phyloP scores from a whole-genome alignment of 805 yeast species.

The Candida boidinii region DNA sequence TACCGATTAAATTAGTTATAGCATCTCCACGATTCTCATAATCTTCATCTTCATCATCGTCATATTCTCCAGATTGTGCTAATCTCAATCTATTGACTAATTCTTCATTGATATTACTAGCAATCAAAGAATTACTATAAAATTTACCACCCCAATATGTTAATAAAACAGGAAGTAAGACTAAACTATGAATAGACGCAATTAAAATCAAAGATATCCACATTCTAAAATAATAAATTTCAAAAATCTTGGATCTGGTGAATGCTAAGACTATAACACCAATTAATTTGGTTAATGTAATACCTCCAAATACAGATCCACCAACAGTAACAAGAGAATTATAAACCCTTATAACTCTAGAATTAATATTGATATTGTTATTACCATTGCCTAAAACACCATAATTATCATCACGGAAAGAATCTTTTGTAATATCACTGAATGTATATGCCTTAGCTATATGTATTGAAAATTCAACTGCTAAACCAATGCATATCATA shows the following conservation, averaged over 20 bases:
- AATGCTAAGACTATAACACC: constrained; percentile 85
- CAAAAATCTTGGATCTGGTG: constrained; percentile 81
- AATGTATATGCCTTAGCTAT: constrained; percentile 67
- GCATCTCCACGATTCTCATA: neutral
- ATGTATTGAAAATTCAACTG: constrained; percentile 90
- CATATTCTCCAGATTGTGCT: too few species aligned
- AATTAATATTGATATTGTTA: constrained; percentile 6
- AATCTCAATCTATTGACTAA: constrained; percentile 13
- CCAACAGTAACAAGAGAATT: constrained; percentile 75
- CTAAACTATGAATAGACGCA: constrained; percentile 72
- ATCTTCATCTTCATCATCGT: too few species aligned
- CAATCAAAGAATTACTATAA: constrained; percentile 22
- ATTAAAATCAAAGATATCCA: constrained; percentile 75
- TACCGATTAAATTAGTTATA: too few species aligned
- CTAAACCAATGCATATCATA: constrained; percentile 86
- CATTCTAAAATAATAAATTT: constrained; percentile 89
- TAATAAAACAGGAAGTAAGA: constrained; percentile 70
- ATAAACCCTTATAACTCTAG: constrained; percentile 28
- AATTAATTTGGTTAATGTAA: constrained; percentile 78
- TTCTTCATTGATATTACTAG: constrained; percentile 15
- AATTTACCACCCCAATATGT: constrained; percentile 56
- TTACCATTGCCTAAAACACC: too few species aligned
- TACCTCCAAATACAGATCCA: constrained; percentile 84
- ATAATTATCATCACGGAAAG: too few species aligned
- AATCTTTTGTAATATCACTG: constrained; percentile 9